Conservation (phyloP, 768 basidiomycete genomes). For the Chalciporus piperatus region DNA sequence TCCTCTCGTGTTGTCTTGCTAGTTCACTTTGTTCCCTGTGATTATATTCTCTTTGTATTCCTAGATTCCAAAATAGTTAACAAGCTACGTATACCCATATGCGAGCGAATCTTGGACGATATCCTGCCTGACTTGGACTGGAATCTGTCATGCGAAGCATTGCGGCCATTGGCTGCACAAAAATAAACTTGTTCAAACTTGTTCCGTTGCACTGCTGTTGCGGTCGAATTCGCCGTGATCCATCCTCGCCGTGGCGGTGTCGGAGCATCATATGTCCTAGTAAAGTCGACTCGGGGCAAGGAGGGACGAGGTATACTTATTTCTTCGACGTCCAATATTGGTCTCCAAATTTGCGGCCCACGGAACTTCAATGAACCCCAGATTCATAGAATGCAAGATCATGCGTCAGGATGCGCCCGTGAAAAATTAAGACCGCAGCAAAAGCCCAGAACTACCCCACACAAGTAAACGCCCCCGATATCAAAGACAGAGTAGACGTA, state of each 20-base stretch:
- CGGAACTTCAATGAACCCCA: background rate
- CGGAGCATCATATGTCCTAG: conserved; percentile 1
- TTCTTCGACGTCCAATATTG: background rate
- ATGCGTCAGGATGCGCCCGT: too few relatives aligned
- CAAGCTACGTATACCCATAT: background rate
- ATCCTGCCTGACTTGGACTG: background rate
- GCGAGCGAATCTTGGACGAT: too few relatives aligned
- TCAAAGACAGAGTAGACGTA: conserved; percentile 21
- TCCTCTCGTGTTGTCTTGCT: background rate
- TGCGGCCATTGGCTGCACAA: background rate
- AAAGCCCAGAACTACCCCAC: background rate
- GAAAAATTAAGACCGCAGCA: background rate
- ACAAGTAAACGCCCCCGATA: background rate
- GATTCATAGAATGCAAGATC: background rate
- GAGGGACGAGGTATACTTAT: background rate
- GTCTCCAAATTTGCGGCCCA: background rate
- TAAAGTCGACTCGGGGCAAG: conserved; percentile 1
- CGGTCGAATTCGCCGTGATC: background rate
- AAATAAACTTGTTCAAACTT: background rate
- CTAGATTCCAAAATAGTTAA: background rate
- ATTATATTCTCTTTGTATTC: background rate
- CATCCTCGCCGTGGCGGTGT: conserved; percentile 5
- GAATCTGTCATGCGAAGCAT: background rate
- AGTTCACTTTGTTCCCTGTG: background rate
- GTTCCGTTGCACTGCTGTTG: background rate